These are phyloP conservation scores for Datisca glomerata DNA, from an alignment of 306 rosid genomes.

Conservation along the genomic window DNA sequence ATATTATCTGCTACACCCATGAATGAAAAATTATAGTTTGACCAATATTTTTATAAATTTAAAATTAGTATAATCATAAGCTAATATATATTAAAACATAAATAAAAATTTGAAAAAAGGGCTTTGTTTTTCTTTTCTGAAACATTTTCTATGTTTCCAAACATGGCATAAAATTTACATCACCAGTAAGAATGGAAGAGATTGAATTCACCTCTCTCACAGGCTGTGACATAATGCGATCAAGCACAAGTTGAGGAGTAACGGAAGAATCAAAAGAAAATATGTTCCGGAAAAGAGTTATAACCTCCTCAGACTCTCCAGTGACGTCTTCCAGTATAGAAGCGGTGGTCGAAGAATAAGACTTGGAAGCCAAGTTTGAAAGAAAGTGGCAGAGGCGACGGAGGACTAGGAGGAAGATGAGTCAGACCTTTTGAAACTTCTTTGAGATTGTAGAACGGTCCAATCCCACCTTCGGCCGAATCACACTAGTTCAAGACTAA, in stretches of 20 bases:
- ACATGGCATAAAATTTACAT: no score
- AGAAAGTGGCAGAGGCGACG: constrained; percentile 3
- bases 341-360: constrained; percentile 33
- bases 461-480: no score
- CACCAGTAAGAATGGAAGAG: no score
- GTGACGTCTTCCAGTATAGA: constrained; percentile 55
- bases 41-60: no score
- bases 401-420: constrained; percentile 21
- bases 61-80: no score
- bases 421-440: constrained; percentile 74
- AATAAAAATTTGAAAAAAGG: neutral
- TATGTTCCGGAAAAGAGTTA: constrained; percentile 30
- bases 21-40: no score
- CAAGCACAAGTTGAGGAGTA: constrained; percentile 90
- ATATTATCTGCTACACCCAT: no score
- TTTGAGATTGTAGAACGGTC: no score
- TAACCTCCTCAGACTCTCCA: constrained; percentile 40
- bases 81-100: no score
- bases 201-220: constrained; percentile 84
- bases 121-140: neutral
- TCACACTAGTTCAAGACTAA: no score
- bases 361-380: constrained; percentile 33
- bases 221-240: constrained; percentile 95
- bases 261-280: constrained; percentile 73
- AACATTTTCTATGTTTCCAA: no score